Percentiles rank a stretch among this genome's conserved stretches.
phyloP scores from a whole-genome alignment of 768 basidiomycete species.

The Russula sp. region DNA sequence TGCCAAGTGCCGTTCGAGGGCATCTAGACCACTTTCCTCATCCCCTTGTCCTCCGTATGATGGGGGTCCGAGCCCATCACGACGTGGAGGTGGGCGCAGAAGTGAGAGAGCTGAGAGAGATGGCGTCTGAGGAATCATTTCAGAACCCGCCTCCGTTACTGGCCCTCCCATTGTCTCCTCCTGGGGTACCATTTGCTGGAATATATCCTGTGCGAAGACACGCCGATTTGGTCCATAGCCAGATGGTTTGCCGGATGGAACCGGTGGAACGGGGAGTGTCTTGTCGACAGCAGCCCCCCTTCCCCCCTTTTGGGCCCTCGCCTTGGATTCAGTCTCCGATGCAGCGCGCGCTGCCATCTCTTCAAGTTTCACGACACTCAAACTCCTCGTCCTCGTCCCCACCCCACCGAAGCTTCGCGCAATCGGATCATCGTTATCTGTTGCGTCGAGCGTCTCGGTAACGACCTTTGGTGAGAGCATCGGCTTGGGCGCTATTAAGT shows the following conservation, averaged over 20 bases:
- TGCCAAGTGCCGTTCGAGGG: conserved; percentile 62
- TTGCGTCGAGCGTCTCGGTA: background rate
- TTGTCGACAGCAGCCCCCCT: conserved; percentile 42
- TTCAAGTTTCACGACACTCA: conserved; percentile 67
- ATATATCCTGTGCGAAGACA: conserved; percentile 38
- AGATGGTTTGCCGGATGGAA: conserved; percentile 45
- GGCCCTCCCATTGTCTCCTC: conserved; percentile 21
- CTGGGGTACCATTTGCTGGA: conserved; percentile 23
- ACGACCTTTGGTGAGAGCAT: conserved; percentile 61
- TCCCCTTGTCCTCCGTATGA: conserved; percentile 12
- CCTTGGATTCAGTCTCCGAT: conserved; percentile 31
- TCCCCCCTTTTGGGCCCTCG: conserved; percentile 29
- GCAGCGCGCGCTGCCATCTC: conserved; percentile 58
- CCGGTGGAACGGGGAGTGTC: conserved; percentile 59
- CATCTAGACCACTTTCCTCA: conserved; percentile 63
- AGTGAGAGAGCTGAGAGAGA: conserved; percentile 37
- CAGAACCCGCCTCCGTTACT: conserved; percentile 11
- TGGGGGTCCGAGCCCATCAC: background rate
- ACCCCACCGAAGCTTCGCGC: conserved; percentile 4
- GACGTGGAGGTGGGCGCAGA: conserved; percentile 32
- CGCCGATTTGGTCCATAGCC: conserved; percentile 27
- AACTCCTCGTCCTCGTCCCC: conserved; percentile 44
- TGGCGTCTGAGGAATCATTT: conserved; percentile 30
- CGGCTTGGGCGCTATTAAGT: conserved; percentile 61
- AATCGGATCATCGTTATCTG: background rate